These are phyloP conservation scores for Amaranthus tricolor DNA, from an alignment of 179 eudicot genomes.

Conservation along the genomic window DNA sequence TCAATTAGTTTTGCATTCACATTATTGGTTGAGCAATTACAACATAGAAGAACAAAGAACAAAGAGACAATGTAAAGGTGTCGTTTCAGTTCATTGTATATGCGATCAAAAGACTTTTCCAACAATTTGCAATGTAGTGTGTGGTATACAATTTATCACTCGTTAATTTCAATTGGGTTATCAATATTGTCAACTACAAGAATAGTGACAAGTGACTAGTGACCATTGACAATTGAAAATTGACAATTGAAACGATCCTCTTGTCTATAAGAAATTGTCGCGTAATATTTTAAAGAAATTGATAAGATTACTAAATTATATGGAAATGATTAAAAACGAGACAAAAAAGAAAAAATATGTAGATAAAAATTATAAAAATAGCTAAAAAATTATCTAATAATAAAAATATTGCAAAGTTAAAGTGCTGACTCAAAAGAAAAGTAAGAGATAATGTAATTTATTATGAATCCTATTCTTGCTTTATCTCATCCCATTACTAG, in stretches of 20 bases:
- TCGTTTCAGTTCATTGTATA: background rate
- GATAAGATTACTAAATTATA: too few species aligned
- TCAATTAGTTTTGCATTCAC: too few species aligned
- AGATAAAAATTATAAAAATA: too few species aligned
- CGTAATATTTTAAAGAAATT: too few species aligned
- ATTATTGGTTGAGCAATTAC: background rate
- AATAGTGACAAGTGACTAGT: background rate
- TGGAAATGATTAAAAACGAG: too few species aligned
- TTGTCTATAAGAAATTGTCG: too few species aligned
- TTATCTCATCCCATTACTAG: background rate
- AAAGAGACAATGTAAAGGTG: background rate
- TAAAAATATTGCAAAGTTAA: too few species aligned
- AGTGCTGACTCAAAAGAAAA: too few species aligned
- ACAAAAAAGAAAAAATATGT: too few species aligned
- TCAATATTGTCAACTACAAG: background rate
- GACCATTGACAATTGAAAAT: background rate
- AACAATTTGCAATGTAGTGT: background rate
- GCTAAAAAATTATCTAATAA: too few species aligned
- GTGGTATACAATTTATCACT: background rate
- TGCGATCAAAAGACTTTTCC: conserved; percentile 1
- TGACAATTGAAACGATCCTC: background rate
- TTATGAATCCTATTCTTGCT: background rate
- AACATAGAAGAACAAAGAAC: background rate
- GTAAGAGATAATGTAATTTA: too few species aligned
- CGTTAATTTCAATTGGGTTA: conserved; percentile 1